Evolutionary conservation across 441 rosid genomes (phyloP).

Genomic region (Erysimum cheiri): DNA sequence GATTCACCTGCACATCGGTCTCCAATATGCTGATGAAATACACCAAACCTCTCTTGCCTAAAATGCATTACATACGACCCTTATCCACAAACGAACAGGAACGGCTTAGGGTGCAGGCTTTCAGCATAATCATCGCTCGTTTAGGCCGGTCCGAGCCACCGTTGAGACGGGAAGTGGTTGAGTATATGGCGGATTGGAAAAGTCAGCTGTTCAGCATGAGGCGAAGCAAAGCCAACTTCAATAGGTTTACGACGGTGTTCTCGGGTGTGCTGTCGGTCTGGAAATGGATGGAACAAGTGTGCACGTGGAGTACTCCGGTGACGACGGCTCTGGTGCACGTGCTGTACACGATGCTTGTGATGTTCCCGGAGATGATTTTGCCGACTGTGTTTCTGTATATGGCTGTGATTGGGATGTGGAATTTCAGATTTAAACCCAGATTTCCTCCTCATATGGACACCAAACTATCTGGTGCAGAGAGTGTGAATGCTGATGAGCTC

Average conservation of each 20-base stretch:
- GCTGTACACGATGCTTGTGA: constrained; percentile 73
- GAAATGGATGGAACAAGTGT: constrained; percentile 83
- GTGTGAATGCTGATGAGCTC: constrained; percentile 71
- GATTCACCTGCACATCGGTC: constrained; percentile 78
- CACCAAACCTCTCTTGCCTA: constrained; percentile 81
- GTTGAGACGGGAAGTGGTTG: constrained; percentile 76
- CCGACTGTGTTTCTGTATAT: constrained; percentile 88
- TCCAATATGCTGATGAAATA: constrained; percentile 62
- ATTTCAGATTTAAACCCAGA: constrained; percentile 65
- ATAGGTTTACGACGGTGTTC: constrained; percentile 72
- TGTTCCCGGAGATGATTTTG: constrained; percentile 85
- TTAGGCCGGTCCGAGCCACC: constrained; percentile 91
- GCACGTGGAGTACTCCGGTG: constrained; percentile 82
- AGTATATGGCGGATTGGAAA: constrained; percentile 78
- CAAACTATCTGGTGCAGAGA: constrained; percentile 72
- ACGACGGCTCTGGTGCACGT: constrained; percentile 81
- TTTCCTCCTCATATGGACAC: constrained; percentile 93
- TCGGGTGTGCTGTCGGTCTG: constrained; percentile 60
- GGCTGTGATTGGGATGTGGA: constrained; percentile 89
- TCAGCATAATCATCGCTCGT: constrained; percentile 69
- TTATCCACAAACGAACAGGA: constrained; percentile 68
- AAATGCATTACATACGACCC: constrained; percentile 89
- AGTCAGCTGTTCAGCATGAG: constrained; percentile 92
- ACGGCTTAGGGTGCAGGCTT: constrained; percentile 61
- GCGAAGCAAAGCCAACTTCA: constrained; percentile 95